Evolutionary conservation across 208 protist genomes (phyloP).

Genomic region (Trypanosoma platydactyli): DNA sequence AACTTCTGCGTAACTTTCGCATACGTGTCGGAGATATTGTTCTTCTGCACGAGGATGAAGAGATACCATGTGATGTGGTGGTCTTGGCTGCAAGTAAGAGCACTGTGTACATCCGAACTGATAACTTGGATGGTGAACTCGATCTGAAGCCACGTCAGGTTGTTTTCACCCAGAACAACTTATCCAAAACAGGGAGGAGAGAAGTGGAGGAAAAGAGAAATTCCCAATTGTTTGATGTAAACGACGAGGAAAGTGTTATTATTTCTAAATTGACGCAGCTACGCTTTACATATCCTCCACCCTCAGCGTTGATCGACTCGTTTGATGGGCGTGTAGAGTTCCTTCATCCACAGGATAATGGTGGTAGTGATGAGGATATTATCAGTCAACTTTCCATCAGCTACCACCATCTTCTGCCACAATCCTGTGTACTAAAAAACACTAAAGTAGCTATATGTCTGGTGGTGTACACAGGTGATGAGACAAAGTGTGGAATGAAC

Average conservation of each 20-base stretch:
- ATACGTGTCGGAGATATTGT: constrained; percentile 90
- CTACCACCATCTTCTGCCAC: constrained; percentile 80
- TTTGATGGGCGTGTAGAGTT: constrained; percentile 82
- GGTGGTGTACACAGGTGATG: constrained; percentile 94
- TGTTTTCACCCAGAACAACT: constrained; percentile 31
- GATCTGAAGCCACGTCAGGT: constrained; percentile 89
- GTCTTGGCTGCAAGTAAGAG: constrained; percentile 43
- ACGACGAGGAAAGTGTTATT: constrained; percentile 25
- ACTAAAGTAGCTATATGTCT: constrained; percentile 77
- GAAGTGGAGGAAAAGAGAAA: not conserved
- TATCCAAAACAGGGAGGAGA: not conserved
- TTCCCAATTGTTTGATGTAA: constrained; percentile 18
- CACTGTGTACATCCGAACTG: constrained; percentile 87
- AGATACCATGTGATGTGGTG: constrained; percentile 93
- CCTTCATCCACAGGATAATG: not conserved
- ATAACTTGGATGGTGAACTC: constrained; percentile 95
- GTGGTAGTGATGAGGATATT: not conserved
- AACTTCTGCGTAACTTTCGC: constrained; percentile 37
- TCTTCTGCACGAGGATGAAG: constrained; percentile 60
- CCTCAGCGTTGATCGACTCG: constrained; percentile 80
- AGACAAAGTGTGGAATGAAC: constrained; percentile 95
- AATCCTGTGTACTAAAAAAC: constrained; percentile 89
- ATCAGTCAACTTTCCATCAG: constrained; percentile 40
- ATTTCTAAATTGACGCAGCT: constrained; percentile 28
- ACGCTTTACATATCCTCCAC: constrained; percentile 60